These are phyloP conservation scores for Diaporthe nobilis DNA, from an alignment of 2,329 filamentous ascomycete genomes.

Conservation along the genomic window DNA sequence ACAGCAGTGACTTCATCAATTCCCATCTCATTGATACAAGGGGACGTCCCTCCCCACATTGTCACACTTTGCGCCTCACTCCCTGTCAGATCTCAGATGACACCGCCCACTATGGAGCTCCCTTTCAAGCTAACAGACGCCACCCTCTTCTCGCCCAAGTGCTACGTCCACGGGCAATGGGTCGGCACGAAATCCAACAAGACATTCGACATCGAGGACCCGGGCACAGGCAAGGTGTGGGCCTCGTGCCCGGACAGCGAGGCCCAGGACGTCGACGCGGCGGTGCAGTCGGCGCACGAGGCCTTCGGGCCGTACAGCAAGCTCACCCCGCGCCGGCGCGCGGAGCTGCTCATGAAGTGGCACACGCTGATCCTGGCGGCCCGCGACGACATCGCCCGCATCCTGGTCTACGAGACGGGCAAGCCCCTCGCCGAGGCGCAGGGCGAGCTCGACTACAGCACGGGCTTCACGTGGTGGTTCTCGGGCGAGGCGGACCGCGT, in stretches of 20 bases:
- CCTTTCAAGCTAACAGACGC: slow-evolving; percentile 62
- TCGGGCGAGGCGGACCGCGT: slow-evolving; percentile 63
- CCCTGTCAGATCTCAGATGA: background rate
- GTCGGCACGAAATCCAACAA: slow-evolving; percentile 59
- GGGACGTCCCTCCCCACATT: background rate
- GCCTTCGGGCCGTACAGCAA: slow-evolving; percentile 57
- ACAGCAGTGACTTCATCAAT: background rate
- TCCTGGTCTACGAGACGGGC: slow-evolving; percentile 66
- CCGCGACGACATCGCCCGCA: slow-evolving; percentile 56
- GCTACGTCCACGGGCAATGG: slow-evolving; percentile 64
- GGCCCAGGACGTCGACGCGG: slow-evolving; percentile 55
- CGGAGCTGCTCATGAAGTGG: slow-evolving; percentile 54
- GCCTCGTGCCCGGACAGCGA: slow-evolving; percentile 64
- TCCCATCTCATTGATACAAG: background rate
- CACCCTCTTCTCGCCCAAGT: slow-evolving; percentile 63
- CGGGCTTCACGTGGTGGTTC: slow-evolving; percentile 70
- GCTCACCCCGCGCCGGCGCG: slow-evolving; percentile 53
- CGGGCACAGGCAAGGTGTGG: slow-evolving; percentile 65
- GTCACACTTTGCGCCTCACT: background rate
- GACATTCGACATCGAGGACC: slow-evolving; percentile 67
- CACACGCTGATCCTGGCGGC: slow-evolving; percentile 53
- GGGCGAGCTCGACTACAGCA: slow-evolving; percentile 69
- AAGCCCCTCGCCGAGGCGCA: slow-evolving; percentile 69
- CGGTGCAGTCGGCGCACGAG: slow-evolving; percentile 53
- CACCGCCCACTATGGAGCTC: slow-evolving; percentile 43